A percentile compares a stretch with the other conserved stretches of the same genome.
phyloP scores from a whole-genome alignment of 192 early-diverging fungal genomes.

The Backusella sp. region DNA sequence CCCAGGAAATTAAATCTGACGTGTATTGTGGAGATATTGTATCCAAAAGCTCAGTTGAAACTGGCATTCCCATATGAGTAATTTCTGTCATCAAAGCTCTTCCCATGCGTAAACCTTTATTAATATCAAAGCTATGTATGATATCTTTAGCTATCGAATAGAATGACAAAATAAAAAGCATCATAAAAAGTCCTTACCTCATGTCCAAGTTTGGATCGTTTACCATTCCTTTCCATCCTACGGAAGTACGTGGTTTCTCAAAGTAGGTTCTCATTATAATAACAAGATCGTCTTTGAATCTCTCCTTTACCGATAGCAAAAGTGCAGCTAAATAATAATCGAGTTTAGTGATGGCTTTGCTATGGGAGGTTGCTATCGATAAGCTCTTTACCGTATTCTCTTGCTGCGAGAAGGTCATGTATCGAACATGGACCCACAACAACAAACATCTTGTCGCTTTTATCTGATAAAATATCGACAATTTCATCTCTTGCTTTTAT shows the following conservation, averaged over 20 bases:
- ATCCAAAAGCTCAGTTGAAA: slow-evolving; percentile 88
- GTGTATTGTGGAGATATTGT: slow-evolving; percentile 96
- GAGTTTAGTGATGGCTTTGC: neutral
- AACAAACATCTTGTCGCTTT: slow-evolving; percentile 82
- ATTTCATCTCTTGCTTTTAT: slow-evolving; percentile 58
- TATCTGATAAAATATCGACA: slow-evolving; percentile 67
- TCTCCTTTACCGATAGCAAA: slow-evolving; percentile 39
- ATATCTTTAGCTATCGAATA: neutral
- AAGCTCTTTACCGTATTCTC: slow-evolving; percentile 67
- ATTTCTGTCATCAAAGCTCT: slow-evolving; percentile 78
- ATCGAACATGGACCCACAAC: slow-evolving; percentile 96
- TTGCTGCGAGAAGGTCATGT: slow-evolving; percentile 82
- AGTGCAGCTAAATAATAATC: slow-evolving; percentile 13
- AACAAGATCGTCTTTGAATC: slow-evolving; percentile 70
- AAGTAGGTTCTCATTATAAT: slow-evolving; percentile 98
- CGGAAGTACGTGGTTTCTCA: slow-evolving; percentile 97
- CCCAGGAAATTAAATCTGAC: slow-evolving; percentile 92
- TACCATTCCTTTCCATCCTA: slow-evolving; percentile 86
- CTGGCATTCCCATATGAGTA: slow-evolving; percentile 81
- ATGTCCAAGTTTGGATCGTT: slow-evolving; percentile 76
- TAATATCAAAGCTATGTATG: slow-evolving; percentile 80
- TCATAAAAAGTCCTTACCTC: slow-evolving; percentile 21
- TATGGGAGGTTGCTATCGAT: no score
- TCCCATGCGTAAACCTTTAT: slow-evolving; percentile 90
- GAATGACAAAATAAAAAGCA: neutral